phyloP scores from a whole-genome alignment of 495 filamentous ascomycete species.

The Xylaria grammica region DNA sequence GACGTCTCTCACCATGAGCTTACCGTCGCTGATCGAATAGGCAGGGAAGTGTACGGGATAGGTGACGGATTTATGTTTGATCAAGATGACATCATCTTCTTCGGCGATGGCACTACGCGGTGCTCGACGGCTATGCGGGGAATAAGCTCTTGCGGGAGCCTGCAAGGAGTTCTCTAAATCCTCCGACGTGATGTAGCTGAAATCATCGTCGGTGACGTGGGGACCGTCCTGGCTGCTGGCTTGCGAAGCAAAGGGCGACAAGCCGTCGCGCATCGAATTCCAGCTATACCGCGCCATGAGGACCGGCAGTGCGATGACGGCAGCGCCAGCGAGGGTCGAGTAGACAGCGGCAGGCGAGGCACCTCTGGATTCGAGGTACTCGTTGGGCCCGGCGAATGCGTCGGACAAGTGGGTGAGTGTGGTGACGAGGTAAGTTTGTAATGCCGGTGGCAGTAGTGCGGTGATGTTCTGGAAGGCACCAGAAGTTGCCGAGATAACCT shows the following conservation, averaged over 20 bases:
- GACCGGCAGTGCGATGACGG: slow-evolving; percentile 56
- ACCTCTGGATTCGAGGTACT: slow-evolving; percentile 58
- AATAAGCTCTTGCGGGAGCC: slow-evolving; percentile 37
- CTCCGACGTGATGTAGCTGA: slow-evolving; percentile 78
- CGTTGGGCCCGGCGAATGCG: slow-evolving; percentile 58
- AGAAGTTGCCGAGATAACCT: slow-evolving; percentile 53
- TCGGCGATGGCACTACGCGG: slow-evolving; percentile 37
- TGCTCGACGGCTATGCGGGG: slow-evolving; percentile 36
- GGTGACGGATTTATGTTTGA: slow-evolving; percentile 72
- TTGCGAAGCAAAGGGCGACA: slow-evolving; percentile 62
- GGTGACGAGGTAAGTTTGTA: slow-evolving; percentile 55
- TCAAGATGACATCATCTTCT: slow-evolving; percentile 78
- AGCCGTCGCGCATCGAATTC: slow-evolving; percentile 52
- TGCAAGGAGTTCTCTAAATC: slow-evolving; percentile 58
- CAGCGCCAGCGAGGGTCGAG: slow-evolving; percentile 48
- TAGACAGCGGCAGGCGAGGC: slow-evolving; percentile 52
- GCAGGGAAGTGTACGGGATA: slow-evolving; percentile 81
- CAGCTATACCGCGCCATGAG: slow-evolving; percentile 69
- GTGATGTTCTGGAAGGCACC: slow-evolving; percentile 56
- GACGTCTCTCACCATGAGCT: slow-evolving; percentile 70
- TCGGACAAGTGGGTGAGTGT: slow-evolving; percentile 44
- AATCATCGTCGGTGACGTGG: slow-evolving; percentile 76
- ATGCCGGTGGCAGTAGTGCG: slow-evolving; percentile 46
- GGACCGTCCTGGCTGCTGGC: slow-evolving; percentile 53
- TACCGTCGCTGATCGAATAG: slow-evolving; percentile 80